phyloP scores from a whole-genome alignment of 2,329 filamentous ascomycete genomes.

The Arthrobotrys iridis region DNA sequence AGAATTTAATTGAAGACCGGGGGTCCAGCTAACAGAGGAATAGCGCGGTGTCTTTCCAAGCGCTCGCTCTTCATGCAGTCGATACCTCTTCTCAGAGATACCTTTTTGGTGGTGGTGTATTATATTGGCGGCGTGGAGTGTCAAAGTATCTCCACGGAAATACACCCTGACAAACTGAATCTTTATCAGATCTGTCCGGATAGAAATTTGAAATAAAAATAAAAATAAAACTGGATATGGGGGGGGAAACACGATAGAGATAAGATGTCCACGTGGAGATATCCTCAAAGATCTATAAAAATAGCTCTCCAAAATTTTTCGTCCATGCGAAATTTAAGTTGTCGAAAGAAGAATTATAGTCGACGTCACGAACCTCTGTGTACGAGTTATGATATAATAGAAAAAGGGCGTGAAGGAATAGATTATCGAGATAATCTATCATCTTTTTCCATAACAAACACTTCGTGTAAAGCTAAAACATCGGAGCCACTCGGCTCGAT shows the following conservation, averaged over 20 bases:
- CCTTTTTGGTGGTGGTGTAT: background rate
- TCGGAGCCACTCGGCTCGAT: conserved; percentile 36
- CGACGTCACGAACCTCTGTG: too few relatives aligned
- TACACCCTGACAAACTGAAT: background rate
- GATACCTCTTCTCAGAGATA: background rate
- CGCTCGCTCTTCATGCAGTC: background rate
- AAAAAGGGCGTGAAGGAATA: background rate
- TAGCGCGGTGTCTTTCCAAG: conserved; percentile 30
- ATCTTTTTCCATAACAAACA: conserved; percentile 10
- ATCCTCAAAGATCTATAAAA: too few relatives aligned
- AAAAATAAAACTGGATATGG: too few relatives aligned
- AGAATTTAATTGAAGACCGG: conserved; percentile 22
- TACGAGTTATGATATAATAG: conserved; percentile 3
- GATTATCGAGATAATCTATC: conserved; percentile 48
- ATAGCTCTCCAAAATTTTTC: too few relatives aligned
- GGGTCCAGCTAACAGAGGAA: conserved; percentile 24
- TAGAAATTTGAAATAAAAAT: too few relatives aligned
- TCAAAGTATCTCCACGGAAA: conserved; percentile 15
- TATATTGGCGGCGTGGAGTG: too few relatives aligned
- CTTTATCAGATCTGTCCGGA: too few relatives aligned
- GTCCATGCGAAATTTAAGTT: too few relatives aligned
- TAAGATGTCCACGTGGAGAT: too few relatives aligned
- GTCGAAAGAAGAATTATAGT: too few relatives aligned
- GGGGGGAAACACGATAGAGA: too few relatives aligned
- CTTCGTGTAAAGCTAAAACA: too few relatives aligned